phyloP scores from a whole-genome alignment of 1,284 basidiomycete species.

The Blastosporella zonata region DNA sequence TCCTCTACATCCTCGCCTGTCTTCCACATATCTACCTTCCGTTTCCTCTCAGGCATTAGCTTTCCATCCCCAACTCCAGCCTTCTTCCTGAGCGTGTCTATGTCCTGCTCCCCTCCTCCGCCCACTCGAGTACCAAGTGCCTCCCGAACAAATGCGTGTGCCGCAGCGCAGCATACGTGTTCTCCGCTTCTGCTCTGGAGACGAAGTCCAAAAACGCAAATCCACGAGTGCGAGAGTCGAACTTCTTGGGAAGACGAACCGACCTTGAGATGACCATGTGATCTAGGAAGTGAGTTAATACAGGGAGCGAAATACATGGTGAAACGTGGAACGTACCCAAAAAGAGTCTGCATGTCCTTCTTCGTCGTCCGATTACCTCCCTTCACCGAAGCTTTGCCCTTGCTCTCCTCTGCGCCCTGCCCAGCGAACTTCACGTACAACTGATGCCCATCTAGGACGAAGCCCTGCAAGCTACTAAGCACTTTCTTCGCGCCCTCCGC shows the following conservation, averaged over 20 bases:
- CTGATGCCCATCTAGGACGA: constrained; percentile 85
- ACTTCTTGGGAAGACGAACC: constrained; percentile 84
- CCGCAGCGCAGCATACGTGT: constrained; percentile 78
- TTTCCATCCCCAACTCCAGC: constrained; percentile 70
- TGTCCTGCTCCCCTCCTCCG: constrained; percentile 76
- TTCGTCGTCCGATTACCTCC: constrained; percentile 71
- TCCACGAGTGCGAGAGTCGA: constrained; percentile 82
- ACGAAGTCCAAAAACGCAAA: constrained; percentile 97
- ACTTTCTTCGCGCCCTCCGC: constrained; percentile 73
- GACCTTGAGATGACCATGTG: constrained; percentile 92
- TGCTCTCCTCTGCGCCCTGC: constrained; percentile 67
- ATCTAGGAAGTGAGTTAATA: constrained; percentile 40
- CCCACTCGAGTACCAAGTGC: constrained; percentile 94
- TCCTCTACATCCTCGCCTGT: constrained; percentile 37
- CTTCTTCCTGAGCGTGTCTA: constrained; percentile 76
- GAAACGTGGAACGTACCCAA: constrained; percentile 66
- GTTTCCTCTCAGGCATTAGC: constrained; percentile 66
- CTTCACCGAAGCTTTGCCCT: constrained; percentile 38
- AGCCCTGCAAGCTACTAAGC: constrained; percentile 77
- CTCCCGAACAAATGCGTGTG: constrained; percentile 96
- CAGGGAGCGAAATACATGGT: too few relatives aligned
- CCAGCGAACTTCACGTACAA: constrained; percentile 87
- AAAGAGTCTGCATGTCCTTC: constrained; percentile 87
- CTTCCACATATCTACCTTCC: constrained; percentile 58
- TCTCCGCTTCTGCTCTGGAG: constrained; percentile 82